Evolutionary conservation across 345 rosid species (phyloP), one percentile per base, ranked within the genome.

Genomic region (Hypericum perforatum): DNA sequence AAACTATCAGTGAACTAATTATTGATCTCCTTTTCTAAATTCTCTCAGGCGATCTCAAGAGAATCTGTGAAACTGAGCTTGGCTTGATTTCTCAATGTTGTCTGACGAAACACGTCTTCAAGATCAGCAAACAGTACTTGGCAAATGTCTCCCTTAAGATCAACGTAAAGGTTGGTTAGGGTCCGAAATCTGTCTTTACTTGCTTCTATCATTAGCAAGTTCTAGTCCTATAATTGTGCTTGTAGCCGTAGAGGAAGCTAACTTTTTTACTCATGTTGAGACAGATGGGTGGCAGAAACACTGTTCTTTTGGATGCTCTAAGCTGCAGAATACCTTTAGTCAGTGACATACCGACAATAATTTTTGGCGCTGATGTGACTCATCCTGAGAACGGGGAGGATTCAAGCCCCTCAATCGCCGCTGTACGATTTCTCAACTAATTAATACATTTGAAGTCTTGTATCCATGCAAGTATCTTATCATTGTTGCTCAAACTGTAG

Each of bases 341-440:
- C 47, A 89, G 98, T 37, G 98, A 92, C 63, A 92, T 85, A 65
- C 98, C 98, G 3, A 92, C 98, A 44, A 92, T 92, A 45, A 92
- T 92, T 71, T 92, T 92, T 56, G 98, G 98, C 14, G 98, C 98
- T 37, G 98, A 92, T 49, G 98, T 92, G 66, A 92, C 98, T 48
- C 98, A 92, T 44, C 98, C 98, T 3, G 98, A 92, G 72, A 88
- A 88, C 11, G 98, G 98, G 39, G 98, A 92, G 76, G 98, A 92
- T 45, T 83, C 97, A 0, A 92, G 98, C 74, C 98, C 98, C 37
- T 92, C 98, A 11, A 92, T 92, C 37, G 98, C 98, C 8, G 98
- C 98, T 36, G 98, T 92, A 79, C 16, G 8, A 38, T 60, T 61
- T 58, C 53, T 42, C 41, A 43, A 53, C 43, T 55, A 15, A 13